A percentile compares a stretch with the other conserved stretches of the same genome.
phyloP scores from a whole-genome alignment of 2,329 filamentous ascomycete genomes.

The Fusarium verrucosum region DNA sequence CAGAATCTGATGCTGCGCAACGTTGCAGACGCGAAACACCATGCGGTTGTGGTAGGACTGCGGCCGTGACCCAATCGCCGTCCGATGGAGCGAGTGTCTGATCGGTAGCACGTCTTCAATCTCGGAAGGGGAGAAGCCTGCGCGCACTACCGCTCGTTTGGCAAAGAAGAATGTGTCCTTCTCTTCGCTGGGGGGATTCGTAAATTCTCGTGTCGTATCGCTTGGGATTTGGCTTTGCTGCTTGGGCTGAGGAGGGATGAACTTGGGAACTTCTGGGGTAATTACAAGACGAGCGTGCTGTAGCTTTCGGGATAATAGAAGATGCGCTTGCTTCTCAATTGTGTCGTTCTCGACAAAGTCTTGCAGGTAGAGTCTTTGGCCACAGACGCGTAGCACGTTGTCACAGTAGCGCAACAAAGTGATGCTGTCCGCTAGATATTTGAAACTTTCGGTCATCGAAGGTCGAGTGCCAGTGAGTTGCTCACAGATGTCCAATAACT shows the following conservation, averaged over 20 bases:
- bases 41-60: slow-evolving; percentile 50
- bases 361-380: slow-evolving; percentile 49
- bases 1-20: slow-evolving; percentile 37
- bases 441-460: slow-evolving; percentile 38
- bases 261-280: slow-evolving; percentile 1
- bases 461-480: slow-evolving; percentile 45
- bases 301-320: slow-evolving; percentile 39
- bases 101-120: slow-evolving; percentile 47
- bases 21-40: slow-evolving; percentile 43
- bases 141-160: slow-evolving; percentile 8
- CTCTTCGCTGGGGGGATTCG: not conserved
- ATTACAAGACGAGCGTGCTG: slow-evolving; percentile 28
- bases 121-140: slow-evolving; percentile 33
- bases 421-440: slow-evolving; percentile 50
- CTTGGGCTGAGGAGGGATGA: not conserved
- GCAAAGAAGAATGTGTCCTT: slow-evolving; percentile 14
- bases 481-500: slow-evolving; percentile 45
- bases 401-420: slow-evolving; percentile 52
- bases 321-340: slow-evolving; percentile 45
- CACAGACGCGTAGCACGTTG: slow-evolving; percentile 39
- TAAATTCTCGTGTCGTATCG: not conserved
- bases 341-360: slow-evolving; percentile 47
- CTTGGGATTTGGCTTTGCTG: not conserved
- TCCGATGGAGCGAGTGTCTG: slow-evolving; percentile 44
- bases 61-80: slow-evolving; percentile 46